Evolutionary conservation across 1,284 basidiomycete species (phyloP), one percentile per base, ranked within the genome.

Genomic region (Cerioporus squamosus): DNA sequence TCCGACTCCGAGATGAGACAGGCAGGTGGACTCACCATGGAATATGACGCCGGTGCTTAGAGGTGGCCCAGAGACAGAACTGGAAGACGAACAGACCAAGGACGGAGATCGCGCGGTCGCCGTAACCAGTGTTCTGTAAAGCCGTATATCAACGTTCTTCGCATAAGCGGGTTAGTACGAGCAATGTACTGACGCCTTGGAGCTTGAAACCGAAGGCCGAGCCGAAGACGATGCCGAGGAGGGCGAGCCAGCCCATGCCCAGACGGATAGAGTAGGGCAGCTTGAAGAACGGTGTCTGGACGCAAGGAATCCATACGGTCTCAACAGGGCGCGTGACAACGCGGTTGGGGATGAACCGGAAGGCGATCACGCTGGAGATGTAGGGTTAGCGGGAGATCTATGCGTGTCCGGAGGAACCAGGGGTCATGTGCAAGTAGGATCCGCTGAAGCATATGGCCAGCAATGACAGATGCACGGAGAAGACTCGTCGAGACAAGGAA

Each of bases 131-230:
- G 58, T 80, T 83, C 88, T 91, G 64, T 26, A 60, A 29, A 61
- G 33, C 40, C 38, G 61, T 62, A 53, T 62, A 66, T 69, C 66
- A 70, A 66, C 60, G 48, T 57, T 60, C 56, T 56, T 53, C 43
- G 44, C 26, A 44, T 29, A 51, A 29, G 10, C 22, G 22, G 23
- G 14, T 33, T 54, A 15, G 38, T 26, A 33, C 24, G 55, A 44
- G 40, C 39, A 42, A 9, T 46, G 53, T 26, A 73, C 82, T 46
- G 68, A 90, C 90, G 53, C 69, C 73, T 53, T 81, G 74, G 40
- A 90, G 79, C 26, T 77, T 75, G 77, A 93, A 91, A 18, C 92
- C 92, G 70, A 92, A 94, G 0, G 90, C 91, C 18, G 90, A 92
- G 51, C 91, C 92, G 60, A 94, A 87, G 50, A 94, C 78, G 60